Percentiles rank a stretch among this genome's conserved stretches.
Evolutionary conservation across 23 red algal genomes (phyloP).

Genomic region (Chondrus crispus): DNA sequence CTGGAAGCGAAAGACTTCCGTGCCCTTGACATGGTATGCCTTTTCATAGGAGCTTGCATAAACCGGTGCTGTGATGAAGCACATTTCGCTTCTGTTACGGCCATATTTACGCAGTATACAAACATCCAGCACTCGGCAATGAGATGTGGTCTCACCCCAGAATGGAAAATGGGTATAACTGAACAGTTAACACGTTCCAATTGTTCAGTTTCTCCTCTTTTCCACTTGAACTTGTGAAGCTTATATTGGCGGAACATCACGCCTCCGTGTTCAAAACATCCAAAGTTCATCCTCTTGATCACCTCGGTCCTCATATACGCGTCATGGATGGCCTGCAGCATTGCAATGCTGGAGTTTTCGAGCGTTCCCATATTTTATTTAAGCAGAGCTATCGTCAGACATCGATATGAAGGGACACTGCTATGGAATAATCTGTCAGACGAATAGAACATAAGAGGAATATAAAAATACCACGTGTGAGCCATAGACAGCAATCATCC

Average conservation of each 20-base stretch:
- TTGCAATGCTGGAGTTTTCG: neutral
- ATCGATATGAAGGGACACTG: neutral
- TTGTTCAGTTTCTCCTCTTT: neutral
- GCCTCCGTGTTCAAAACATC: neutral
- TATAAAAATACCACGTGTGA: too few relatives aligned
- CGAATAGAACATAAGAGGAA: too few relatives aligned
- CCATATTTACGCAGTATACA: neutral
- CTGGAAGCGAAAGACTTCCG: slow-evolving; percentile 32
- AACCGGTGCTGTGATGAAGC: slow-evolving; percentile 17
- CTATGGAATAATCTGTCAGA: neutral
- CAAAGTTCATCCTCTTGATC: slow-evolving; percentile 17
- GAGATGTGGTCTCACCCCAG: neutral
- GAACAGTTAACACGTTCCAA: neutral
- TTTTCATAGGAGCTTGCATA: neutral
- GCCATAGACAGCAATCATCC: too few relatives aligned
- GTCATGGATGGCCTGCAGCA: neutral
- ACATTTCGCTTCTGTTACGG: neutral
- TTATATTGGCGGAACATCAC: neutral
- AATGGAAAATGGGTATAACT: neutral
- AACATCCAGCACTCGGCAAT: neutral
- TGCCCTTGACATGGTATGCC: slow-evolving; percentile 36
- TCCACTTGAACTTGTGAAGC: neutral
- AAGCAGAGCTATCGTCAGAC: neutral
- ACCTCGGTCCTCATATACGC: neutral
- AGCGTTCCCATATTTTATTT: neutral